Evolutionary conservation across 202 grass and related monocot species (phyloP), one percentile per base, ranked within the genome.

Genomic region (Zizania palustris): DNA sequence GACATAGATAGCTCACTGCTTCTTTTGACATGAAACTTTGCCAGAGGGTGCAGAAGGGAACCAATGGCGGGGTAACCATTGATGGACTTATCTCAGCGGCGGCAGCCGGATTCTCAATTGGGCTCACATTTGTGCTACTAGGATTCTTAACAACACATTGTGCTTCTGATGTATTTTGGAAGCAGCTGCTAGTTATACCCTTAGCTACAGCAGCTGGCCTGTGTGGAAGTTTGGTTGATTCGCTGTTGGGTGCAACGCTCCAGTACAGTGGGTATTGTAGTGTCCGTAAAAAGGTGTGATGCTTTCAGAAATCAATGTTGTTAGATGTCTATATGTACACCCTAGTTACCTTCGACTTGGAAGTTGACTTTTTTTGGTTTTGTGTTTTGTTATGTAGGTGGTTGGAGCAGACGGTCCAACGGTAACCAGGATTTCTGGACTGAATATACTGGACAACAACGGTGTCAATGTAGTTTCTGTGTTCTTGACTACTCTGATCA

Each of bases 251-350:
- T 1, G 87, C 91, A 68, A 98, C 89, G 6, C 65, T 98, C 77
- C 96, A 95, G 81, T 98, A 86, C 53, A 98, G 89, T 81, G 96
- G 91, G 16, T 98, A 92, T 73, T 98, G 96, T 49, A 87, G 64
- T 70, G 61, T 88, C 21, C 87, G 85, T 36, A 92, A 89, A 79
- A 92, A 90, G 96, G 91, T 98, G 77, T 2, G 28, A 5, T 59
- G 57, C 44, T 76, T 39, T 48, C 11, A 22, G 28, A 40, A 67
- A 22, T 54, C 45, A 9, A 45, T 11, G 57, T 63, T 55, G 10
- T 6, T 57, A 4, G 1, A 63, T 41, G 33, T 45, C 15, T 74
- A 48, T 5, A 57, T 51, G 28, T 28, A 28, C 28, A 58, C 58
- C 11, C 11, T 37, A n/a, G 44, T 60, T 19, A 19, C 18, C 15